Percentiles rank a stretch among this genome's conserved stretches.
Evolutionary conservation across 805 yeast genomes (phyloP).

Genomic region (Candida sithepensis): DNA sequence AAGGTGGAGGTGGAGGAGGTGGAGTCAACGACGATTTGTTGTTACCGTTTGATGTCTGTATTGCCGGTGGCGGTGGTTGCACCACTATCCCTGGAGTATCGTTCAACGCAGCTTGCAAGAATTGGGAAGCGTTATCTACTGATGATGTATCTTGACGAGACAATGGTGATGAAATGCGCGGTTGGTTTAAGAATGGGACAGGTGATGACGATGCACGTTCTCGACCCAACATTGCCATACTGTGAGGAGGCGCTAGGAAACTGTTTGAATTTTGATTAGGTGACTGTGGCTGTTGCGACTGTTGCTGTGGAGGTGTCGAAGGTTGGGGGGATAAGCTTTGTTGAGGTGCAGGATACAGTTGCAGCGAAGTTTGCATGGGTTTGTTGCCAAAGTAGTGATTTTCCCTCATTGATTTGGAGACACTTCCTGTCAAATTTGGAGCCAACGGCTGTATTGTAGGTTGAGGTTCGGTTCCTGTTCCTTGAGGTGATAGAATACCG

Average conservation of each 20-base stretch:
- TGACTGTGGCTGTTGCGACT: background rate
- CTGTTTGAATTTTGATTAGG: background rate
- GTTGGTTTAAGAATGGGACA: conserved; percentile 10
- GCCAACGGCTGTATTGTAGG: conserved; percentile 35
- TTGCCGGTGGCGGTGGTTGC: background rate
- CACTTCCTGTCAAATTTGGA: conserved; percentile 53
- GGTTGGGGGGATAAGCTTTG: conserved; percentile 1
- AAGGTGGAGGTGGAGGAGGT: conserved; percentile 32
- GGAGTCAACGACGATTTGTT: conserved; percentile 4
- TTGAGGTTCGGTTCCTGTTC: conserved; percentile 3
- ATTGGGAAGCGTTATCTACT: conserved; percentile 18
- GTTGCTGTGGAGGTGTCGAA: conserved; percentile 3
- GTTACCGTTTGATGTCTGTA: conserved; percentile 1
- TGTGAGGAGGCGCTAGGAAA: conserved; percentile 14
- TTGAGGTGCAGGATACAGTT: background rate
- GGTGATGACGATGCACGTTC: conserved; percentile 24
- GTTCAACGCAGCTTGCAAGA: conserved; percentile 22
- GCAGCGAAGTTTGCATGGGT: background rate
- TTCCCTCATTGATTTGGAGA: conserved; percentile 41
- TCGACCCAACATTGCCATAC: conserved; percentile 10
- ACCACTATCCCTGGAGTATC: conserved; percentile 7
- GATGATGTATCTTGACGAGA: conserved; percentile 11
- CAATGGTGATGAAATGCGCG: conserved; percentile 23
- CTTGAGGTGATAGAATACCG: conserved; percentile 11
- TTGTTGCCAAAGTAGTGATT: conserved; percentile 20